Evolutionary conservation across 768 basidiomycete species (phyloP), one percentile per base, ranked within the genome.

Genomic region (Favolaschia claudopus): DNA sequence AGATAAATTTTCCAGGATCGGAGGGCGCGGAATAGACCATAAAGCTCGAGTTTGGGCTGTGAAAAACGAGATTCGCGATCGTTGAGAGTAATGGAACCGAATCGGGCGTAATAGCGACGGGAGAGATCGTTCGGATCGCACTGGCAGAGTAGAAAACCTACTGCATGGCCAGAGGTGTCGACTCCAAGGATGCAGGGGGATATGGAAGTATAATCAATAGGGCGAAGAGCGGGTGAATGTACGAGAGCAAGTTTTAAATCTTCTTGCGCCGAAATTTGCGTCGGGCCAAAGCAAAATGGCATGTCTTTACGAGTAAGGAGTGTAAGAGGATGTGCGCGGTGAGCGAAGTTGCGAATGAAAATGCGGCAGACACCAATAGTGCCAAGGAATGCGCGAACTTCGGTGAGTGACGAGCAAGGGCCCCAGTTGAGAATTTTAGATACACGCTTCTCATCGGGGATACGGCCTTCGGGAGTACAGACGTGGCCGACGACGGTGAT

Each of bases 21-120:
- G n/a, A n/a, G n/a, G n/a, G n/a, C n/a, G n/a, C n/a, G n/a, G n/a
- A n/a, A n/a, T n/a, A n/a, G n/a, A n/a, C n/a, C n/a, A n/a, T n/a
- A n/a, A n/a, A n/a, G n/a, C n/a, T n/a, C 76, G 4, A 72, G 38
- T 46, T 79, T 78, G 0, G 73, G 55, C 38, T 75, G 73, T 1
- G 67, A 70, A 52, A 67, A 74, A 1, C 58, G 39, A 0, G 64
- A 14, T 61, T 76, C 72, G 0, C 63, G 50, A 1, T 70, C 67
- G 28, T 77, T 79, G 14, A 78, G 68, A 0, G 70, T 63, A 1
- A 80, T 74, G 0, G 76, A 81, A 0, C 75, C 66, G 43, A 77
- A 82, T 0, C 63, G 47, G 0, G 67, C 55, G 15, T 66, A 74
- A 27, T 67, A 69, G 0, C 64, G 54, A 8, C 58, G 50, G 1